Evolutionary conservation across 352 stramenopile species (phyloP), one percentile per base, ranked within the genome.

Genomic region (Blastocystis hominis): DNA sequence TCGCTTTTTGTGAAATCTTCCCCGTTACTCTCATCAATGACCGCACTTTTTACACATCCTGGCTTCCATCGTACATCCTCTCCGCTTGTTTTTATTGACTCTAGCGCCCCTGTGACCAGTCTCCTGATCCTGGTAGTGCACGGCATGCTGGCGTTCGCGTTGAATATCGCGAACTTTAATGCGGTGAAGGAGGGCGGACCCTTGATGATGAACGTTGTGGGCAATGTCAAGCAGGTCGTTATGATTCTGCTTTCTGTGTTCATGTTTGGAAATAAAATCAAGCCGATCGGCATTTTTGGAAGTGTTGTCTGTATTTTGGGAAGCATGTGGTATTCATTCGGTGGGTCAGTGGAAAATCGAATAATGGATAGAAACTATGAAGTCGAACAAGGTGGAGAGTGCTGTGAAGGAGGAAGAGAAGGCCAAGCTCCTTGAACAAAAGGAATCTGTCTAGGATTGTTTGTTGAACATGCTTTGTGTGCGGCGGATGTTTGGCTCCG

Each of bases 191-290:
- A 87, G 36, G 66, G 66, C 15, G 62, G 62, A 36, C 77, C 77
- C 1, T 15, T 87, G 62, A 78, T 87, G 62, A 87, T 87, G 62
- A 87, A 87, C 40, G 66, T 87, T 13, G 66, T 78, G 0, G 77
- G 77, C 34, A 87, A 87, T 53, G 66, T 87, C n/a, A 87, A 87
- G 34, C 77, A 87, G 42, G 77, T 87, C 7, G 77, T 87, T n/a
- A 87, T 87, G 77, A 78, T 87, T 30, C n/a, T 87, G 7, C 66
- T 87, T 20, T 87, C 77, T 6, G 66, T 87, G 0, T 87, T 78
- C 66, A 36, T 87, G 66, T 87, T 87, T 30, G 66, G 66, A 64
- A 75, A 87, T 40, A 40, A 46, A 10, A 87, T 87, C 38, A 87
- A 72, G n/a, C 3, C 44, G 3, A 87, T 87, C 10, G 77, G 77